Evolutionary conservation across 345 rosid genomes (phyloP).

Genomic region (Syzygium grande): DNA sequence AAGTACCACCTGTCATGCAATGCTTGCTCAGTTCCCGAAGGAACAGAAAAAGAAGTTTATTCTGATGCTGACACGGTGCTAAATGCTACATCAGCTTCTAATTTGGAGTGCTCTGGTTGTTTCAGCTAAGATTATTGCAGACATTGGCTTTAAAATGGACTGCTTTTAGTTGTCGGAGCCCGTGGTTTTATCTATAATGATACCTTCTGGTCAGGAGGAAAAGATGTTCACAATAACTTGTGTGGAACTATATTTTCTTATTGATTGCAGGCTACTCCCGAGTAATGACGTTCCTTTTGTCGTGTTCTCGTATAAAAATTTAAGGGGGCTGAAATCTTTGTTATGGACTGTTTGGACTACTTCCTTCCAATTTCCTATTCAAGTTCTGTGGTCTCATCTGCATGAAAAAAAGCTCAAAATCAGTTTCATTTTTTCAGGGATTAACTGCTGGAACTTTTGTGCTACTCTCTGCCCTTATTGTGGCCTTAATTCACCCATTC

Average conservation of each 20-base stretch:
- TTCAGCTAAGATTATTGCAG: not conserved
- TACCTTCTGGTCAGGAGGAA: not conserved
- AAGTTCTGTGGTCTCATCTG: not conserved
- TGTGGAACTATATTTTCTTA: not conserved
- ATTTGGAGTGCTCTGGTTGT: not conserved
- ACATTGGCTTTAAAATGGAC: not conserved
- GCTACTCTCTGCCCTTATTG: slow-evolving; percentile 47
- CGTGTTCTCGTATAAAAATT: not conserved
- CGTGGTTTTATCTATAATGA: not conserved
- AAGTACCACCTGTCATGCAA: not conserved
- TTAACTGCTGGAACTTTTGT: slow-evolving; percentile 33
- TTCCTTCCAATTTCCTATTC: not conserved
- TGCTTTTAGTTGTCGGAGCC: not conserved
- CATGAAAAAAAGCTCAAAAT: not conserved
- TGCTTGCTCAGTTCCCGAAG: not conserved
- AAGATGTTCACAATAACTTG: not conserved
- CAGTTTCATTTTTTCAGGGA: slow-evolving; percentile 21
- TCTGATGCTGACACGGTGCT: not conserved
- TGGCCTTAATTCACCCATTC: slow-evolving; percentile 51
- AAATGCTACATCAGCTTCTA: not conserved
- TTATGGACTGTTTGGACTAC: not conserved
- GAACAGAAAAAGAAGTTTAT: not conserved
- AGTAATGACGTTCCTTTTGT: not conserved
- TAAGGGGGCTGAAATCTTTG: not conserved
- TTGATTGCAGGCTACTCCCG: not conserved